These are phyloP conservation scores for Arabidopsis suecica DNA, from an alignment of 345 rosid genomes.

Conservation along the genomic window DNA sequence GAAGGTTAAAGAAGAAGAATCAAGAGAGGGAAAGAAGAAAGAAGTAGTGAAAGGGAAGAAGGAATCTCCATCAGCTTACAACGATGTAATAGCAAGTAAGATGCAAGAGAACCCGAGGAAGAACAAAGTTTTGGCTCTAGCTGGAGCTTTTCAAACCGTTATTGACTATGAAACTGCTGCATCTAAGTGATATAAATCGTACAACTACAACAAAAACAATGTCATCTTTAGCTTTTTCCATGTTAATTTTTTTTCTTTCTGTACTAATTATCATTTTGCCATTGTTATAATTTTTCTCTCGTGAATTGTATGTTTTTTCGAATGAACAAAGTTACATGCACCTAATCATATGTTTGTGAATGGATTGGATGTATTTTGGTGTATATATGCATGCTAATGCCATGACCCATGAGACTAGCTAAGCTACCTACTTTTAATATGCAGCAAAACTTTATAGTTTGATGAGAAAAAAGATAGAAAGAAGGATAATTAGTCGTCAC, in stretches of 20 bases:
- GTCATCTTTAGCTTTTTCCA: constrained; percentile 24
- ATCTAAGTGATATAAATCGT: constrained; percentile 48
- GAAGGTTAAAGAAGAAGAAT: constrained; percentile 11
- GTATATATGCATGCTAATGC: constrained; percentile 12
- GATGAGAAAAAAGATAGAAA: not conserved
- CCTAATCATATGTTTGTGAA: constrained; percentile 32
- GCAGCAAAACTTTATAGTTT: not conserved
- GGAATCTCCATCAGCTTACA: constrained; percentile 69
- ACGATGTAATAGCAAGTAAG: constrained; percentile 81
- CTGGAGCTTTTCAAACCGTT: constrained; percentile 92
- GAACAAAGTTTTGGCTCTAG: constrained; percentile 87
- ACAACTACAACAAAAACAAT: constrained; percentile 7
- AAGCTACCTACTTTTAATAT: not conserved
- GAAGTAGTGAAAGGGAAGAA: constrained; percentile 55
- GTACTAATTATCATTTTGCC: constrained; percentile 18
- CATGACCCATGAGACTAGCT: not conserved
- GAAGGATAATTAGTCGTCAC: not conserved
- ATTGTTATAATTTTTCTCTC: constrained; percentile 34
- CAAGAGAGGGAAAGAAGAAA: constrained; percentile 36
- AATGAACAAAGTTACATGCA: constrained; percentile 39
- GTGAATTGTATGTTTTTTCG: constrained; percentile 41
- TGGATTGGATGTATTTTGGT: constrained; percentile 30
- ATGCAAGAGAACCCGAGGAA: constrained; percentile 64
- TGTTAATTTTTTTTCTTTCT: not conserved
- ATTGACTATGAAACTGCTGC: constrained; percentile 74